A percentile compares a stretch with the other conserved stretches of the same genome.
Evolutionary conservation across 2,329 filamentous ascomycete genomes (phyloP).

Genomic region (Eurotiales sp.): DNA sequence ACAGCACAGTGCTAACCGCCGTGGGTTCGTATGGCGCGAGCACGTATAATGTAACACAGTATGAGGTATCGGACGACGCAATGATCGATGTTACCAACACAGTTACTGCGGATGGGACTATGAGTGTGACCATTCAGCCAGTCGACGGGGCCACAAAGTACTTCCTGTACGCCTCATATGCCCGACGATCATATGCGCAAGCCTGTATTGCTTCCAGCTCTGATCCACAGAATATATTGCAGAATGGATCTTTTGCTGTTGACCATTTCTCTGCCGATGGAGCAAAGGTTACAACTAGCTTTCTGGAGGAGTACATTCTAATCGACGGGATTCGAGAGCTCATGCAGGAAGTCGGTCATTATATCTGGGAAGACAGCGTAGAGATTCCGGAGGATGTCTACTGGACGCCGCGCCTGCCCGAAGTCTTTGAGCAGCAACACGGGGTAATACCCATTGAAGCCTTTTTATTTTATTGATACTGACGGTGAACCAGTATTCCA

Average conservation of each 20-base stretch:
- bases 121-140: slow-evolving; percentile 18
- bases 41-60: not conserved
- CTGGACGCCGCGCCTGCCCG: slow-evolving; percentile 35
- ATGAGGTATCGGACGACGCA: not conserved
- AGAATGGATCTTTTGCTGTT: slow-evolving; percentile 32
- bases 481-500: too few species aligned
- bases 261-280: slow-evolving; percentile 36
- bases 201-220: too few species aligned
- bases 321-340: slow-evolving; percentile 24
- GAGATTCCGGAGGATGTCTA: slow-evolving; percentile 32
- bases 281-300: slow-evolving; percentile 29
- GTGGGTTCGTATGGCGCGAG: too few species aligned
- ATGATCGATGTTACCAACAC: not conserved
- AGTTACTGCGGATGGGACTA: not conserved
- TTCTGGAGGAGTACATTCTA: slow-evolving; percentile 36
- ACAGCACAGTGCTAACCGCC: too few species aligned
- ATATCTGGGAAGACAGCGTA: slow-evolving; percentile 25
- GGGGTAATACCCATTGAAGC: too few species aligned
- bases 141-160: slow-evolving; percentile 32
- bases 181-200: slow-evolving; percentile 23
- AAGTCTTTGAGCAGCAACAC: slow-evolving; percentile 26
- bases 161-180: slow-evolving; percentile 25
- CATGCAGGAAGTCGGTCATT: slow-evolving; percentile 30
- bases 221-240: too few species aligned
- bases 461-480: too few species aligned